phyloP scores from a whole-genome alignment of 2,329 filamentous ascomycete species.

The Exophiala calicioides region DNA sequence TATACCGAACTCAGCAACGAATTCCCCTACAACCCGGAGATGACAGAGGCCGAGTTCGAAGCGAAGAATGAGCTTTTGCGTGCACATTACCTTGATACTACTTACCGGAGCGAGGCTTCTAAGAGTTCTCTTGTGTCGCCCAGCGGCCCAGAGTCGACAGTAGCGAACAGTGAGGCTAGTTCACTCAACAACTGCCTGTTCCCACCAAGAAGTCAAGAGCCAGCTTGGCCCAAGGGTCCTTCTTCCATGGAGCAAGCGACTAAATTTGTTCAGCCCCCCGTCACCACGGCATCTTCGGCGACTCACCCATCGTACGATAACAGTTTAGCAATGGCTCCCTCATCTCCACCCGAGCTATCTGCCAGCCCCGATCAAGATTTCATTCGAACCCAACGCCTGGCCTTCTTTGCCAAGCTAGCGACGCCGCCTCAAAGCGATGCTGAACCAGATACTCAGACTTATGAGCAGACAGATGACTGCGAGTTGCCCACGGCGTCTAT shows the following conservation, averaged over 20 bases:
- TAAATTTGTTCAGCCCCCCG: neutral
- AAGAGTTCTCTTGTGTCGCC: neutral
- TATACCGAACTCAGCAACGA: conserved; percentile 9
- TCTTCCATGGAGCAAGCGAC: neutral
- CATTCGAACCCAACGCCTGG: conserved; percentile 23
- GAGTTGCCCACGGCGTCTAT: no score
- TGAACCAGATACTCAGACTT: conserved; percentile 1
- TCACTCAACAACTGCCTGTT: neutral
- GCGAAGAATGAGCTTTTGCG: conserved; percentile 19
- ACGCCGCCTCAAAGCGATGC: neutral
- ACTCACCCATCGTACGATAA: conserved; percentile 6
- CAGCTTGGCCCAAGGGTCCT: no score
- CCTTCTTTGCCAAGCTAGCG: conserved; percentile 23
- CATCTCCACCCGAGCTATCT: neutral
- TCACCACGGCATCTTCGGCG: neutral
- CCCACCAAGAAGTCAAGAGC: neutral
- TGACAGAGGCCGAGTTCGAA: conserved; percentile 21
- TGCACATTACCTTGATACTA: conserved; percentile 9
- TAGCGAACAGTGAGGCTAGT: neutral
- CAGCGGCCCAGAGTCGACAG: neutral
- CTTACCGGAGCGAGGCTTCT: neutral
- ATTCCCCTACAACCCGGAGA: conserved; percentile 26
- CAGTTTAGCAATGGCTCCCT: neutral
- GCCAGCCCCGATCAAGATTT: conserved; percentile 14
- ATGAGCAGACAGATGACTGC: conserved; percentile 1